A percentile compares a stretch with the other conserved stretches of the same genome.
Conservation (phyloP, 2,329 filamentous ascomycete genomes). For the Triangularia verruculosa region DNA sequence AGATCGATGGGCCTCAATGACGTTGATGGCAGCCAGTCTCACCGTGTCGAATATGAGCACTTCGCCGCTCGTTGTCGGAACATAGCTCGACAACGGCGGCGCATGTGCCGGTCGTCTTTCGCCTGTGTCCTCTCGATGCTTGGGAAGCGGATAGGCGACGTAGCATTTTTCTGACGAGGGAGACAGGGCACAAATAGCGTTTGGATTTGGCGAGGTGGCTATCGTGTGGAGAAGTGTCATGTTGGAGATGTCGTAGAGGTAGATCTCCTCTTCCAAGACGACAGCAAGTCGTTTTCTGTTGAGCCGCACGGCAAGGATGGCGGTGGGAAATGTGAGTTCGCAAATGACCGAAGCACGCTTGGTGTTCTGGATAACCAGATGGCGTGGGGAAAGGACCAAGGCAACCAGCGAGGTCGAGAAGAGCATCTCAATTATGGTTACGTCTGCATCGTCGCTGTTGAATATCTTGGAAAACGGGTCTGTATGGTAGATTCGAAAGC, state of each 20-base stretch:
- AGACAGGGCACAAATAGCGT: conserved; percentile 86
- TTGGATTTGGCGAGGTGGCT: conserved; percentile 88
- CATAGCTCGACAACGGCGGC: conserved; percentile 69
- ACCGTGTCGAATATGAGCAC: conserved; percentile 90
- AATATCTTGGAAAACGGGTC: conserved; percentile 95
- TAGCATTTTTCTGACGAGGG: conserved; percentile 95
- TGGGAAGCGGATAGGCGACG: conserved; percentile 87
- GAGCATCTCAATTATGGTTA: conserved; percentile 96
- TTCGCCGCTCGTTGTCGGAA: conserved; percentile 83
- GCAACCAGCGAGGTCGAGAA: conserved; percentile 97
- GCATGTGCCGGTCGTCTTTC: conserved; percentile 72
- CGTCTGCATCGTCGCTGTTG: conserved; percentile 90
- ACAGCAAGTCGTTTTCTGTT: conserved; percentile 94
- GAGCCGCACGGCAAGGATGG: conserved; percentile 86
- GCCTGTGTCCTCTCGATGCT: conserved; percentile 59
- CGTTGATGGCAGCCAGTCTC: conserved; percentile 87
- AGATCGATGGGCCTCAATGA: conserved; percentile 91
- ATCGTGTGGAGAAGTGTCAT: conserved; percentile 95
- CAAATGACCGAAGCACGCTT: conserved; percentile 88
- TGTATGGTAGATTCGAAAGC: conserved; percentile 94
- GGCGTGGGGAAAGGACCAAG: conserved; percentile 84
- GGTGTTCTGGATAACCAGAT: conserved; percentile 95
- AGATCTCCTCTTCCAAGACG: conserved; percentile 92
- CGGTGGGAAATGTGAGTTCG: conserved; percentile 97
- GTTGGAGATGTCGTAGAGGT: conserved; percentile 97